phyloP scores from a whole-genome alignment of 2,329 filamentous ascomycete genomes.

The Xylariaceae sp. region DNA sequence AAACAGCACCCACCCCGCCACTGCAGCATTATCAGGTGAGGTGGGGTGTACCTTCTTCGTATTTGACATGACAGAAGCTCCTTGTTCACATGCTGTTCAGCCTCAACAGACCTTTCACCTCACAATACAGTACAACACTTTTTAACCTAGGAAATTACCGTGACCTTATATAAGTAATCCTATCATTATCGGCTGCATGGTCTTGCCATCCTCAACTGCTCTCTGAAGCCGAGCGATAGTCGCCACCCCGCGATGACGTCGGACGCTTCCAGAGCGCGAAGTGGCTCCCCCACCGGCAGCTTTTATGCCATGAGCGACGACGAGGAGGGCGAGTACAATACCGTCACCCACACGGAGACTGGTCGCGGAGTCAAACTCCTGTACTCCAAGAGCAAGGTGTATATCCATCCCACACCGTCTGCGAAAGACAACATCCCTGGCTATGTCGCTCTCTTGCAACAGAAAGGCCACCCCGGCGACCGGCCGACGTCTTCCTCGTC shows the following conservation, averaged over 20 bases:
- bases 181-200: too few relatives aligned
- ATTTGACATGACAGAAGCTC: background rate
- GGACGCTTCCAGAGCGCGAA: conserved; percentile 30
- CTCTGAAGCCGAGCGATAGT: conserved; percentile 1
- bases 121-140: too few relatives aligned
- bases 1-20: too few relatives aligned
- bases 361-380: conserved; percentile 86
- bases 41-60: too few relatives aligned
- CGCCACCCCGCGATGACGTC: conserved; percentile 31
- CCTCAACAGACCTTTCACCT: conserved; percentile 7
- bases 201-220: background rate
- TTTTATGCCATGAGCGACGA: conserved; percentile 97
- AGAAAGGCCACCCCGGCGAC: conserved; percentile 54
- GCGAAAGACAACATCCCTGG: conserved; percentile 94
- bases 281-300: conserved; percentile 72
- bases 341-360: conserved; percentile 72
- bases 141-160: too few relatives aligned
- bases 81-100: conserved; percentile 12
- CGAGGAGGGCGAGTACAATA: conserved; percentile 92
- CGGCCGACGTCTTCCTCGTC: conserved; percentile 42
- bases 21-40: too few relatives aligned
- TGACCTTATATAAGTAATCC: too few relatives aligned
- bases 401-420: conserved; percentile 88
- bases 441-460: conserved; percentile 88
- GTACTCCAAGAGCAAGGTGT: conserved; percentile 98